Evolutionary conservation across 345 rosid genomes (phyloP).

Genomic region (Salix suchowensis): DNA sequence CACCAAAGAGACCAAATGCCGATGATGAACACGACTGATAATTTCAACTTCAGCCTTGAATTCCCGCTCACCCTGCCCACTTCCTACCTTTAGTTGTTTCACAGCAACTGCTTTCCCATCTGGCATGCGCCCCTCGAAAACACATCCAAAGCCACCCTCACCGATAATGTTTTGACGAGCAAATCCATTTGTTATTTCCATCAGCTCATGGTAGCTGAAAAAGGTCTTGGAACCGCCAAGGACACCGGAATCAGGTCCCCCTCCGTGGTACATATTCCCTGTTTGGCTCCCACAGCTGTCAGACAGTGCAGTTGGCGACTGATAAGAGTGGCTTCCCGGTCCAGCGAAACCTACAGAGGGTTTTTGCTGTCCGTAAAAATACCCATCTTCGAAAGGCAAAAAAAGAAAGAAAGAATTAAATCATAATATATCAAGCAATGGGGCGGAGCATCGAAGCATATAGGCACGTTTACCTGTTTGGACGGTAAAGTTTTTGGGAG

Average conservation of each 20-base stretch:
- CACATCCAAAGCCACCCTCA: constrained; percentile 96
- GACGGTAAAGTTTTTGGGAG: constrained; percentile 40
- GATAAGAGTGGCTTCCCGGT: constrained; percentile 32
- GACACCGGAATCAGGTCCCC: constrained; percentile 44
- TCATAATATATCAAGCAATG: background rate
- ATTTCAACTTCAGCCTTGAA: constrained; percentile 94
- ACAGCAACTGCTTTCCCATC: constrained; percentile 73
- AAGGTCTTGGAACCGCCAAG: constrained; percentile 45
- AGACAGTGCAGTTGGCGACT: constrained; percentile 33
- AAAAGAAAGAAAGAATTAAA: background rate
- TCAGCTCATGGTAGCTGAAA: constrained; percentile 69
- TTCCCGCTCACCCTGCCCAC: constrained; percentile 98
- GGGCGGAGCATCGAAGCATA: background rate
- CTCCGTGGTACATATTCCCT: constrained; percentile 29
- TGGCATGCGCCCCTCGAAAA: constrained; percentile 52
- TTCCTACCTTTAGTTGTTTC: constrained; percentile 87
- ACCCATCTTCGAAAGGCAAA: constrained; percentile 41
- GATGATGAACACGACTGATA: constrained; percentile 91
- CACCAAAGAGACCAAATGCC: constrained; percentile 87
- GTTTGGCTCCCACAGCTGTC: constrained; percentile 50
- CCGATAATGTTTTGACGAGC: constrained; percentile 65
- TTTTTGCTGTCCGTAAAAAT: constrained; percentile 41
- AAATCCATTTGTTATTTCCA: constrained; percentile 82
- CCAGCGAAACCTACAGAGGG: constrained; percentile 34
- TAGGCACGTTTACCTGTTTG: constrained; percentile 44